A percentile compares a stretch with the other conserved stretches of the same genome.
Conservation (phyloP, 2,329 filamentous ascomycete species). For the Pezicula radicicola region DNA sequence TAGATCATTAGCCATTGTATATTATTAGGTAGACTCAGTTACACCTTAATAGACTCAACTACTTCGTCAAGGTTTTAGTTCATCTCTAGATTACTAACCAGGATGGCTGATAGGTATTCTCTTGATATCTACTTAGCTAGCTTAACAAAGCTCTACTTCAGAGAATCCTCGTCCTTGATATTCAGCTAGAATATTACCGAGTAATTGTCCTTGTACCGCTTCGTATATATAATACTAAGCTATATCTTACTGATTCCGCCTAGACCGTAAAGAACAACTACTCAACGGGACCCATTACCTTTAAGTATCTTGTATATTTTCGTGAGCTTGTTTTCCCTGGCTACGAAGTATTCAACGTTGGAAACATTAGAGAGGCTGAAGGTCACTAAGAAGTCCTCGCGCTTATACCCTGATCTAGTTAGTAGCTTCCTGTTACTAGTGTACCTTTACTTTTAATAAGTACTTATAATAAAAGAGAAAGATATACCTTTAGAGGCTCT, state of each 20-base stretch:
- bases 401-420: constrained; percentile 16
- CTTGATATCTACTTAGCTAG: constrained; percentile 5
- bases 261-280: constrained; percentile 28
- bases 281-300: constrained; percentile 15
- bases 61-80: constrained; percentile 4
- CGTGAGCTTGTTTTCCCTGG: constrained; percentile 26
- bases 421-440: constrained; percentile 9
- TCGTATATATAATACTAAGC: constrained; percentile 33
- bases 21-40: constrained; percentile 18
- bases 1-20: constrained; percentile 30
- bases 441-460: not conserved
- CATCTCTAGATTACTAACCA: not conserved
- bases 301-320: constrained; percentile 26
- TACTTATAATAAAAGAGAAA: constrained; percentile 4
- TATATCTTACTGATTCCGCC: constrained; percentile 45
- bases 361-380: constrained; percentile 26
- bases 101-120: constrained; percentile 4
- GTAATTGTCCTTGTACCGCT: constrained; percentile 30
- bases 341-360: constrained; percentile 28
- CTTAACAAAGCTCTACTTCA: constrained; percentile 33
- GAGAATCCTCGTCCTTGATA: constrained; percentile 30
- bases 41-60: constrained; percentile 4
- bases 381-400: constrained; percentile 24
- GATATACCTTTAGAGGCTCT: constrained; percentile 7
- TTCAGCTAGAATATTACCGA: constrained; percentile 42